Conservation (phyloP, 768 basidiomycete genomes). For the Amanita jacksonii region DNA sequence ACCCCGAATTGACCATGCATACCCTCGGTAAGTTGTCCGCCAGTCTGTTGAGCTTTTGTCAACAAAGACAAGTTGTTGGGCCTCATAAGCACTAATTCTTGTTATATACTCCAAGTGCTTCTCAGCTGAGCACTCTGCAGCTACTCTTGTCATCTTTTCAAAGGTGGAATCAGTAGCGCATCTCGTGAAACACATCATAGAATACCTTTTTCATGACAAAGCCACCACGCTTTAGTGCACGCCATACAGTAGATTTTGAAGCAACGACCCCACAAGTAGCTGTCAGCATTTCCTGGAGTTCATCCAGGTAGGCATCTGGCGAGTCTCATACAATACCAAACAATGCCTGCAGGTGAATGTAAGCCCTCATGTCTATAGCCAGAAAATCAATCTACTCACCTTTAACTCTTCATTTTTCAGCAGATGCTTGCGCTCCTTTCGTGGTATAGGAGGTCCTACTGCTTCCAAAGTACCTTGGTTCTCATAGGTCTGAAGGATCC, state of each 20-base stretch:
- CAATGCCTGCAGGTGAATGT: not conserved
- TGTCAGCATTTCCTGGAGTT: constrained; percentile 17
- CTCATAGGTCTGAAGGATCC: too few relatives aligned
- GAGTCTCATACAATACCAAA: constrained; percentile 3
- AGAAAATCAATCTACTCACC: not conserved
- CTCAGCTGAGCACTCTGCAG: too few relatives aligned
- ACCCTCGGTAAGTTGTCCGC: constrained; percentile 13
- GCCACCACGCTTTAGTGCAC: constrained; percentile 9
- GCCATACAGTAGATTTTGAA: constrained; percentile 16
- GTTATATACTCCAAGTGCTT: too few relatives aligned
- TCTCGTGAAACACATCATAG: not conserved
- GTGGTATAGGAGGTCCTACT: too few relatives aligned
- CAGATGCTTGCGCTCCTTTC: too few relatives aligned
- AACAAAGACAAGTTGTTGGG: constrained; percentile 13
- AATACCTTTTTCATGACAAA: constrained; percentile 1
- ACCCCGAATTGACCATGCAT: constrained; percentile 19
- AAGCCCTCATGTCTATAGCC: not conserved
- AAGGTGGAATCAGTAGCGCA: not conserved
- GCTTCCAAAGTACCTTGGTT: too few relatives aligned
- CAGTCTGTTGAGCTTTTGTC: constrained; percentile 23
- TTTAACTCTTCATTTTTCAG: too few relatives aligned
- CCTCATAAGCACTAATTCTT: too few relatives aligned
- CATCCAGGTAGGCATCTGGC: constrained; percentile 21
- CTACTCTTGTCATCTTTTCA: constrained; percentile 7
- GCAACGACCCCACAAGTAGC: constrained; percentile 14